Evolutionary conservation across 495 filamentous ascomycete species (phyloP), one percentile per base, ranked within the genome.

Genomic region (Hypoxylon fuscum): DNA sequence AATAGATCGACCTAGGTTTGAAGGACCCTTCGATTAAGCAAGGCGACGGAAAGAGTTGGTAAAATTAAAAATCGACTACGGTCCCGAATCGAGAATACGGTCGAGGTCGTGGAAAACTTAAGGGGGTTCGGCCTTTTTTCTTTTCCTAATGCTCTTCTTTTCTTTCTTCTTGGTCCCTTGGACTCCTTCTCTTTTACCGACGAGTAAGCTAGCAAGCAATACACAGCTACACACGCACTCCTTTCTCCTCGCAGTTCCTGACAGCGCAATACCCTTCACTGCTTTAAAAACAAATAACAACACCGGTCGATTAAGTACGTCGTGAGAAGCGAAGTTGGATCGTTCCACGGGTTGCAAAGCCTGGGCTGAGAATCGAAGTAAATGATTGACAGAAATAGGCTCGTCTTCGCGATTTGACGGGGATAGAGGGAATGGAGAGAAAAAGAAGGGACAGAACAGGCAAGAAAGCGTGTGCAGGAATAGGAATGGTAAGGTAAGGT

Each of bases 351-450:
- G 54, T 62, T 68, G 59, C 59, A 63, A 63, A 55, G 64, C 59
- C 59, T 63, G 49, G n/a, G 64, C 59, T 68, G 59, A 68, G 64
- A 68, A 65, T 65, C 65, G 60, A 68, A 64, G 31, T 54, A 53
- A 68, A 60, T 56, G 62, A 68, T 68, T 64, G 66, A 63, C 62
- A 75, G 66, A 66, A n/a, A 72, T 71, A 69, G 68, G 69, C 60
- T 69, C 68, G 62, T 61, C 64, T 64, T 57, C 49, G 58, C 64
- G 55, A 48, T n/a, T n/a, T 52, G 56, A 53, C 49, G 47, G 57
- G 48, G 64, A 44, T 57, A 62, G 55, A 64, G 49, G 54, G 49
- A 21, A 42, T 47, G 51, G 46, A 35, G 23, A n/a, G 21, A 32
- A 58, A 63, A 68, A 64, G 45, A 59, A 49, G 40, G 41, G 37